A percentile compares a stretch with the other conserved stretches of the same genome.
Evolutionary conservation across 257 asterid genomes (phyloP).

Genomic region (Solanum paucissectum): DNA sequence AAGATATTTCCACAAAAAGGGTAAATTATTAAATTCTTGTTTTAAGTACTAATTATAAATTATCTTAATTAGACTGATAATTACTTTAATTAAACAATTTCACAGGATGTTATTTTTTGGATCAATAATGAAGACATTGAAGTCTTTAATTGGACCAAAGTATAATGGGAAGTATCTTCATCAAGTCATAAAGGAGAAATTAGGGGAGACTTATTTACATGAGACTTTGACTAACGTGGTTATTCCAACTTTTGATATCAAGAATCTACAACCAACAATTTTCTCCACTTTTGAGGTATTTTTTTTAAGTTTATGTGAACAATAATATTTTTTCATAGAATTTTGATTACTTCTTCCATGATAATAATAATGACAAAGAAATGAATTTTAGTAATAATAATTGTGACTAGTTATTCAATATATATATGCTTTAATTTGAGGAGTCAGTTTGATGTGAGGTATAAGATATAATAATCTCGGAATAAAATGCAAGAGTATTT

Average conservation of each 20-base stretch:
- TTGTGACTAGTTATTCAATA: background rate
- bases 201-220: constrained; percentile 3
- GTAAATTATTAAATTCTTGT: background rate
- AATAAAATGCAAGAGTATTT: no score
- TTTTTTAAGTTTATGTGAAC: background rate
- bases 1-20: constrained; percentile 23
- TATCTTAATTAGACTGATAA: background rate
- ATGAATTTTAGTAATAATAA: background rate
- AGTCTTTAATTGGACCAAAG: constrained; percentile 19
- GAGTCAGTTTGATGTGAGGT: background rate
- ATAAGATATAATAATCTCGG: no score
- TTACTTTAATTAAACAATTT: background rate
- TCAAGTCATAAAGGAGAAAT: constrained; percentile 8
- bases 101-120: background rate
- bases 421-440: background rate
- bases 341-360: background rate
- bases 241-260: constrained; percentile 25
- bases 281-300: constrained; percentile 17
- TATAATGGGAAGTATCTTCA: constrained; percentile 23
- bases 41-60: background rate
- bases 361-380: background rate
- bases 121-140: background rate
- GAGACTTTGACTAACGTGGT: constrained; percentile 17
- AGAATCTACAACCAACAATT: constrained; percentile 5
- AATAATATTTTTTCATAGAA: background rate